phyloP scores from a whole-genome alignment of 192 early-diverging fungal species.

The Gryganskiella cystojenkinii region DNA sequence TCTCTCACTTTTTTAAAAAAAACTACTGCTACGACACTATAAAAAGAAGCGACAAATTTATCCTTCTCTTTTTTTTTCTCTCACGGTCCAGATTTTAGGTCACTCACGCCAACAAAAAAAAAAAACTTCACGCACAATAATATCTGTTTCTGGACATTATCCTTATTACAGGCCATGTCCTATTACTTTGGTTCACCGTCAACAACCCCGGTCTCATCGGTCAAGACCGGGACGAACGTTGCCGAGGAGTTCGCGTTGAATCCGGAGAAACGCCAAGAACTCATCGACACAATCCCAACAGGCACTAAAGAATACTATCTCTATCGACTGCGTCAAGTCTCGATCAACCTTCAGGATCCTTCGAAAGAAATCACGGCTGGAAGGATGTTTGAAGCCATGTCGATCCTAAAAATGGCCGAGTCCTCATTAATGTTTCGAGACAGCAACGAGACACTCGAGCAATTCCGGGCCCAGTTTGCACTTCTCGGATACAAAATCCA shows the following conservation, averaged over 20 bases:
- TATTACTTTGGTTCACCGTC: too few species aligned
- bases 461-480: constrained; percentile 20
- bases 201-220: too few species aligned
- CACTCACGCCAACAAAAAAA: too few species aligned
- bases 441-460: background rate
- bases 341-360: constrained; percentile 28
- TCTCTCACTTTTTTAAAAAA: background rate
- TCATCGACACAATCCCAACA: constrained; percentile 5
- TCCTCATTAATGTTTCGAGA: background rate
- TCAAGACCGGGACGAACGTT: background rate
- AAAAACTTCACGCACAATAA: too few species aligned
- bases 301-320: constrained; percentile 9
- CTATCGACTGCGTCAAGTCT: constrained; percentile 8
- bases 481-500: constrained; percentile 24
- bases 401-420: background rate
- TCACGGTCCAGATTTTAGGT: too few species aligned
- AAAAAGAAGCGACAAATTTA: background rate
- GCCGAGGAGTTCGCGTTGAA: constrained; percentile 38
- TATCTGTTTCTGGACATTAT: too few species aligned
- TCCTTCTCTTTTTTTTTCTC: background rate
- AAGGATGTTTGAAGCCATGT: constrained; percentile 3
- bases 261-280: constrained; percentile 13
- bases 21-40: background rate
- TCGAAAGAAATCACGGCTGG: background rate
- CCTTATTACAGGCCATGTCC: too few species aligned